Percentiles rank a stretch among this genome's conserved stretches.
These are phyloP conservation scores for Alternaria arbusti DNA, from an alignment of 2,329 filamentous ascomycete genomes.

Conservation along the genomic window DNA sequence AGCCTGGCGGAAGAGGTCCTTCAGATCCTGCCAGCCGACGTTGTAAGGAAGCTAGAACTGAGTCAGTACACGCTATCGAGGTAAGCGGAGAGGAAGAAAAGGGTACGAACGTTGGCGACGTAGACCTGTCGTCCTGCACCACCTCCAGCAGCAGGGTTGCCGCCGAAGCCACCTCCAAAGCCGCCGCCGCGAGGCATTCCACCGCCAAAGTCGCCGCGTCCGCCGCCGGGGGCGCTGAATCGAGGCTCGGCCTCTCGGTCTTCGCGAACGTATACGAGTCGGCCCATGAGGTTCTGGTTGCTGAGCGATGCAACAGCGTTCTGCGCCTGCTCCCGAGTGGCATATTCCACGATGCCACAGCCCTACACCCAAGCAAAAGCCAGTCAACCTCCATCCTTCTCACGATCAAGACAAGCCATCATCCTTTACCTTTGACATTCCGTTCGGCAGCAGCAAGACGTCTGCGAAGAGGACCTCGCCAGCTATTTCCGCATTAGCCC, in stretches of 20 bases:
- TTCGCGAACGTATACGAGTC: conserved; percentile 98
- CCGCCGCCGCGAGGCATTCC: conserved; percentile 50
- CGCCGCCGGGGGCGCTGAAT: conserved; percentile 75
- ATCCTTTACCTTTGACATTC: conserved; percentile 99
- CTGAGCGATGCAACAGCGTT: conserved; percentile 96
- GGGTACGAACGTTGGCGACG: conserved; percentile 90
- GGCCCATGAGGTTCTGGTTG: conserved; percentile 98
- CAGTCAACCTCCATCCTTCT: conserved; percentile 98
- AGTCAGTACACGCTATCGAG: conserved; percentile 41
- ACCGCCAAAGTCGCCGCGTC: conserved; percentile 59
- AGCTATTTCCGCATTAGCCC: conserved; percentile 65
- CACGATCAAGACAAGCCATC: conserved; percentile 77
- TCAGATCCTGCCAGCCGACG: conserved; percentile 98
- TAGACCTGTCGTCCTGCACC: conserved; percentile 89
- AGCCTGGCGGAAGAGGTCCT: conserved; percentile 97
- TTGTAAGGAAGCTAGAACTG: conserved; percentile 85
- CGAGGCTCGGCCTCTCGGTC: conserved; percentile 98
- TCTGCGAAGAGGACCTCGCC: conserved; percentile 99
- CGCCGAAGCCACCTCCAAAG: conserved; percentile 54
- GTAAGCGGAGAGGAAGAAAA: conserved; percentile 25
- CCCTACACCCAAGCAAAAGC: conserved; percentile 93
- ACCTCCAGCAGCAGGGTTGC: conserved; percentile 64
- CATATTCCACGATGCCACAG: conserved; percentile 99
- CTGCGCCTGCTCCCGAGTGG: conserved; percentile 98
- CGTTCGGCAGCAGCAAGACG: conserved; percentile 98